Evolutionary conservation across 345 rosid species (phyloP), one percentile per base, ranked within the genome.

Genomic region (Schrenkiella parvula): DNA sequence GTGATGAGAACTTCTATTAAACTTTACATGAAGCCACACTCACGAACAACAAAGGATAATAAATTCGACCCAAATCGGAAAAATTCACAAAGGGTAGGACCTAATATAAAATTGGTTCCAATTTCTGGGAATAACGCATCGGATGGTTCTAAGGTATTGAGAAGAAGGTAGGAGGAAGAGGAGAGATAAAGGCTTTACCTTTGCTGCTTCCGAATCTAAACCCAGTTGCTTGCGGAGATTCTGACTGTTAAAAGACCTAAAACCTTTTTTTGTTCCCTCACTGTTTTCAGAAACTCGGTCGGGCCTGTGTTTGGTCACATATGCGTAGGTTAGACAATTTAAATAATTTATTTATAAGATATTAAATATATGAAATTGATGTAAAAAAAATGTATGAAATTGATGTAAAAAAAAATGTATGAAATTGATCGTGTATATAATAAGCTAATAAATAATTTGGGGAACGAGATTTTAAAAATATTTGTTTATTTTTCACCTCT

Each of bases 181-280:
- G 46, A 42, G 59, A 46, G 51, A 56, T 17, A 9, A 23, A 73
- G 55, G 15, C 10, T 56, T 6, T 18, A 66, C 78, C 78, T 66
- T 31, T 56, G 25, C 25, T 6, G 47, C 35, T 50, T 63, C 46
- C 6, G 37, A 39, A 52, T 29, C 38, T 43, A 8, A 63, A 34
- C 42, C 19, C 18, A n/a, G 0, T 22, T 41, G 19, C 26, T 51
- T 17, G 8, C 4, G 50, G 31, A 59, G 32, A 37, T 63, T 53
- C 63, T 52, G 54, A 53, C 7, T 52, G 25, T 39, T 73, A 28
- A 72, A n/a, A 47, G 21, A 70, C 76, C 70, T 64, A 72, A 73
- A 73, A 50, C 35, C 23, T 23, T 6, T 52, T 12, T 56, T n/a
- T n/a, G n/a, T n/a, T n/a, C n/a, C 39, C 9, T 29, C 62, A 12